Evolutionary conservation across 139 green algal species (phyloP), one percentile per base, ranked within the genome.

Genomic region (Chlorella sp.): DNA sequence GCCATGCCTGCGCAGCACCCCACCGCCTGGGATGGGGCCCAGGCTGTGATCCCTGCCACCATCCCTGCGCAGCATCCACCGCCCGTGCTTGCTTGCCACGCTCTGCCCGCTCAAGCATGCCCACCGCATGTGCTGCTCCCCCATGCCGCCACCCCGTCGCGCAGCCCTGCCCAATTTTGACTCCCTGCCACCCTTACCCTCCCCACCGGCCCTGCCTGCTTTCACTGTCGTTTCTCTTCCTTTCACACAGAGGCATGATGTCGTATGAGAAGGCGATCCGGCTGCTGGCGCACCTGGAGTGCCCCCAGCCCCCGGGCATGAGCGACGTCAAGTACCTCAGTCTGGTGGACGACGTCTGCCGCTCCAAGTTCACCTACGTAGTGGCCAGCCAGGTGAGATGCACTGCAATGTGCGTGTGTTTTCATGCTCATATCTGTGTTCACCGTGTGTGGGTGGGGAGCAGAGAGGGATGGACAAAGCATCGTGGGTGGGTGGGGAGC

Each of bases 311-410:
- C 32, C 85, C 81, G 3, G 85, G 90, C 76, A 92, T 95, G 78
- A 68, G 37, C 71, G 86, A 91, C 64, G 79, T 87, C 66, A 84
- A 88, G 61, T 94, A 94, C 83, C 78, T 91, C 78, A 39, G 77
- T 34, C 69, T 85, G 42, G 86, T 96, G 36, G 91, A 96, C 53
- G 82, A 94, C 30, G 92, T 98, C 39, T 93, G 95, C n/a, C 85
- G 88, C 30, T 83, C 87, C 60, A 98, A 98, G 91, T 98, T 96
- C 91, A 92, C 91, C n/a, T 96, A 97, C 88, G 93, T 98, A 18
- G 75, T 81, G 75, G 75, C 75, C 75, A 48, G n/a, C 15, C 75
- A 81, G 75, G 75, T 81, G 75, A 3, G 75, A 34, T 22, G 26
- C 69, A 37, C 2, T 57, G 48, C 7, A 9, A 57, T n/a, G n/a